Base-by-base conservation (phyloP, 176 grass and related monocot species). In the Bromus sterilis region DNA sequence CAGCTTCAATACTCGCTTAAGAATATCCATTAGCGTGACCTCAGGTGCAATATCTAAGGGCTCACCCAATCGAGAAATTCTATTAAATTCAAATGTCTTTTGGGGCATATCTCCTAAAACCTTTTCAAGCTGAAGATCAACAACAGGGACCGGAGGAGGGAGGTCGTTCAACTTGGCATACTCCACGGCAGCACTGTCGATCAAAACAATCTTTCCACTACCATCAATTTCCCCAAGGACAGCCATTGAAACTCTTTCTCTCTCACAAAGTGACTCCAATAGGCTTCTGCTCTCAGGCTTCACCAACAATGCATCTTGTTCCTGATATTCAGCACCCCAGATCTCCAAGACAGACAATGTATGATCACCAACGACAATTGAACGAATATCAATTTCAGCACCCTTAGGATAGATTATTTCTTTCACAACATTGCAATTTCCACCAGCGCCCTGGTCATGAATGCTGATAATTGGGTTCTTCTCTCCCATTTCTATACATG, bases 381-480 rank as follows among this genome's bases (percentile, higher is more conserved):
- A 87, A 11, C 92, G 82, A 33, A 98, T 91, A 75, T 95, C 92
- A 75, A 98, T 98, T 89, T 95, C 88, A 81, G 90, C 95, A 57
- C 95, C 92, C 46, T 91, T 78, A 13, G 95, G 95, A 64, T 95
- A 95, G 40, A 78, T 64, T 78, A 78, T 78, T 78, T 78, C 65
- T 94, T 92, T 77, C 89, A 97, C 92, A n/a, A 97, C 92, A 79
- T 94, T 97, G 57, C 92, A 97, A 41, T 97, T 98, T 59, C 95
- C 95, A 39, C 95, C 95, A n/a, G 92, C 95, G 6, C 95, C 95
- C 80, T 97, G 95, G 61, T 97, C 95, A 85, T 97, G 95, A 82
- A 97, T 97, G 75, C 92, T 97, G 65, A 94, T 90, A 11, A 97
- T 97, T 82, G 92, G 95, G 43, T 97, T 97, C 16, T 56, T 80